phyloP scores from a whole-genome alignment of 2,329 filamentous ascomycete species.

The Stachybotrys echinatus region DNA sequence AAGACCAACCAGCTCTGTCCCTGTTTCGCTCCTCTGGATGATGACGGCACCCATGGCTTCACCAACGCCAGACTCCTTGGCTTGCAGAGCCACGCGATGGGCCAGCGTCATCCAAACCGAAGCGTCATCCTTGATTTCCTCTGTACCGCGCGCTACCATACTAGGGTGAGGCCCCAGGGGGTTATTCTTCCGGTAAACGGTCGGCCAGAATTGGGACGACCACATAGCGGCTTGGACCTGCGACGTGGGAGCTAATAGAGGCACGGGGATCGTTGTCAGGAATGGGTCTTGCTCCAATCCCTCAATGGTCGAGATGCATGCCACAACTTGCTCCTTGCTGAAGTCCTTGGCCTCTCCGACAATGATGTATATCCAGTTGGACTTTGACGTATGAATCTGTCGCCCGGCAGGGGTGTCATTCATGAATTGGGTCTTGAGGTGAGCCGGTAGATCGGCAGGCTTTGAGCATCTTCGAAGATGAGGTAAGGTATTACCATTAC shows the following conservation, averaged over 20 bases:
- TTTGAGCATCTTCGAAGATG: constrained; percentile 76
- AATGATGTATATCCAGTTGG: constrained; percentile 55
- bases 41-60: constrained; percentile 71
- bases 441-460: constrained; percentile 59
- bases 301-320: constrained; percentile 41
- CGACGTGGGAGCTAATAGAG: constrained; percentile 68
- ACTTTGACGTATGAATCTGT: constrained; percentile 54
- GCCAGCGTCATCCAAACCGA: constrained; percentile 65
- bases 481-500: constrained; percentile 59
- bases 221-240: constrained; percentile 69
- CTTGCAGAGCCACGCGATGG: constrained; percentile 55
- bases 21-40: constrained; percentile 55
- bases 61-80: constrained; percentile 53
- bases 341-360: constrained; percentile 48
- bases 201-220: constrained; percentile 76
- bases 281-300: constrained; percentile 48
- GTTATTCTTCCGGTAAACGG: constrained; percentile 81
- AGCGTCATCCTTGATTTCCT: constrained; percentile 60
- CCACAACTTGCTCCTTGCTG: constrained; percentile 45
- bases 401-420: constrained; percentile 49
- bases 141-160: constrained; percentile 63
- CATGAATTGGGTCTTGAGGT: constrained; percentile 58
- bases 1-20: constrained; percentile 59
- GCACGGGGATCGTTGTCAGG: constrained; percentile 62
- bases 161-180: constrained; percentile 79